phyloP scores from a whole-genome alignment of 1,139 yeast genomes.

The Geotrichum reessii region DNA sequence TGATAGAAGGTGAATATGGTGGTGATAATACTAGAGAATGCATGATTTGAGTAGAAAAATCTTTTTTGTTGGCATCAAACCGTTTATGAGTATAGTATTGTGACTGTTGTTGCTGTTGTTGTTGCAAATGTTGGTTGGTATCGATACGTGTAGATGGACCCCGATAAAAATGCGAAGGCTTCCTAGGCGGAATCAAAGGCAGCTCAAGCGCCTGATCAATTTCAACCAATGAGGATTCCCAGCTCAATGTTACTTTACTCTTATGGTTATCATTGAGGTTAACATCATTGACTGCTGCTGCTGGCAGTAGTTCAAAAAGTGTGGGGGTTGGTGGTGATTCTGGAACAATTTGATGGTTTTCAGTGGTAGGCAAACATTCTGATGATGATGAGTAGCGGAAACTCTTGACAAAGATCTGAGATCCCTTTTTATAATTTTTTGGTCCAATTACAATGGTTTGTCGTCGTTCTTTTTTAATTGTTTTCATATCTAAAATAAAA shows the following conservation, averaged over 20 bases:
- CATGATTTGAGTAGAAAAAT: background rate
- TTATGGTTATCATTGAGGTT: background rate
- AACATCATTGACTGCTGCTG: too few relatives aligned
- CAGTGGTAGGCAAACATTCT: background rate
- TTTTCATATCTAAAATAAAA: background rate
- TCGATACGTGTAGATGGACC: conserved; percentile 29
- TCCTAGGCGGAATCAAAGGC: background rate
- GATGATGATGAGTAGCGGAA: background rate
- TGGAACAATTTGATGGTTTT: background rate
- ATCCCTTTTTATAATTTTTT: background rate
- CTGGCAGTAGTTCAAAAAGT: background rate
- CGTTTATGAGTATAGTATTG: too few relatives aligned
- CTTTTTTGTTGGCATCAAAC: background rate
- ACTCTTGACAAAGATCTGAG: background rate
- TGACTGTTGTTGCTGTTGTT: too few relatives aligned
- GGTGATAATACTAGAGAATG: background rate
- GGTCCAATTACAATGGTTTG: conserved; percentile 2
- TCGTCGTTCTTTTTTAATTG: background rate
- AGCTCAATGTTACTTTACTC: background rate
- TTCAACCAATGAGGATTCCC: background rate
- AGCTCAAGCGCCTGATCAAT: background rate
- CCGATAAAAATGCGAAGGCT: conserved; percentile 29
- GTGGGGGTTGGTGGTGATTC: background rate
- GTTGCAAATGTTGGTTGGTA: background rate
- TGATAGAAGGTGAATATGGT: background rate